These are phyloP conservation scores for Musa itinerans DNA, from an alignment of 176 grass and related monocot genomes.

Conservation along the genomic window DNA sequence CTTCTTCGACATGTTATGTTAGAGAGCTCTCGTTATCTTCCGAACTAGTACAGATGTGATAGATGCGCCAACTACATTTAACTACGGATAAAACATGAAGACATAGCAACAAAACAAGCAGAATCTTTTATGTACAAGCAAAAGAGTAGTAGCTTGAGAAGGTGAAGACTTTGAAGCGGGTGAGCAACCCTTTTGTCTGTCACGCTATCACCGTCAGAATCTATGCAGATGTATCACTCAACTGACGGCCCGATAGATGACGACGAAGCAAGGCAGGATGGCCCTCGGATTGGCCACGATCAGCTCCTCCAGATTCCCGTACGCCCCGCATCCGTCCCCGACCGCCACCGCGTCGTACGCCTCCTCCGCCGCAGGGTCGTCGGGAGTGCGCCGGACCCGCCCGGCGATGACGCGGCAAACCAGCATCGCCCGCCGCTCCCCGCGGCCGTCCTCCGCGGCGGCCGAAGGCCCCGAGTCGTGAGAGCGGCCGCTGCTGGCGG, in stretches of 20 bases:
- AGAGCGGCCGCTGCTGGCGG: slow-evolving; percentile 35
- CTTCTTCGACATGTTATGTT: no score
- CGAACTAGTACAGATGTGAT: not conserved
- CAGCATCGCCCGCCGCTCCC: slow-evolving; percentile 49
- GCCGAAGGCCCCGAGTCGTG: slow-evolving; percentile 61
- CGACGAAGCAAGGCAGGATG: slow-evolving; percentile 93
- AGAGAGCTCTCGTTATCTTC: not conserved
- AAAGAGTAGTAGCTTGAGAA: no score
- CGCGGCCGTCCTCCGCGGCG: slow-evolving; percentile 12
- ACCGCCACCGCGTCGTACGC: slow-evolving; percentile 69
- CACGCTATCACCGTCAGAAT: no score
- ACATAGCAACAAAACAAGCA: no score
- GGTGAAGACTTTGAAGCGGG: no score
- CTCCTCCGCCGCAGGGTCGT: not conserved
- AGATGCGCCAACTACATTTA: not conserved
- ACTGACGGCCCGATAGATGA: slow-evolving; percentile 58
- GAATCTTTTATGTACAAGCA: no score
- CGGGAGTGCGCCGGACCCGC: slow-evolving; percentile 28
- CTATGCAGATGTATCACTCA: not conserved
- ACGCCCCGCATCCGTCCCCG: slow-evolving; percentile 29
- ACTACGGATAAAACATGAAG: no score
- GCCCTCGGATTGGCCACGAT: slow-evolving; percentile 84
- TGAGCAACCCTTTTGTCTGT: no score
- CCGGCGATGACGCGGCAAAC: slow-evolving; percentile 96
- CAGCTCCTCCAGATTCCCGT: slow-evolving; percentile 82